Conservation (phyloP, 164 flowering plant species). For the Piper betle region DNA sequence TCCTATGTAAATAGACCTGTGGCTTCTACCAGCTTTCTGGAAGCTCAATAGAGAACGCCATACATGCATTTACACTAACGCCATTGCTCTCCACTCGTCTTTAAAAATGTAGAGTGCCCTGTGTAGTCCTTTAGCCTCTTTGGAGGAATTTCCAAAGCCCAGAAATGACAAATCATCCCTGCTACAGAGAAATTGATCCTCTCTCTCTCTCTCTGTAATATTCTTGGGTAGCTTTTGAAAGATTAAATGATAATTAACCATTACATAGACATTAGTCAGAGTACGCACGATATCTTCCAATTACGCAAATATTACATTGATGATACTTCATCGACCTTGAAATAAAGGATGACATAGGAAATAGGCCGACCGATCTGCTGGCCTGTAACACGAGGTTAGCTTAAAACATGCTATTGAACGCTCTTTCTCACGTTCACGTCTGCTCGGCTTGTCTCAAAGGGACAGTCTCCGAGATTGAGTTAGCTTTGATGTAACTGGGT, state of each 20-base stretch:
- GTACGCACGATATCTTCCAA: too few species aligned
- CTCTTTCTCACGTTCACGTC: neutral
- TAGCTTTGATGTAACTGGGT: too few species aligned
- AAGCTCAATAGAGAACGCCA: neutral
- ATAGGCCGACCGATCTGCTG: neutral
- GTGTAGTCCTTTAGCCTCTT: neutral
- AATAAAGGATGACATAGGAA: neutral
- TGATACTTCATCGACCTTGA: too few species aligned
- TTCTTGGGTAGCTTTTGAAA: too few species aligned
- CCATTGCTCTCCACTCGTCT: neutral
- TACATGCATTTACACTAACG: neutral
- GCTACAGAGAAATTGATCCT: neutral
- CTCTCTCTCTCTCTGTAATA: neutral
- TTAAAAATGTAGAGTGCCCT: neutral
- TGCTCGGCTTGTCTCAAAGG: neutral
- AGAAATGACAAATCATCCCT: neutral
- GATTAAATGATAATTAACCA: neutral
- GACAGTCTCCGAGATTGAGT: neutral
- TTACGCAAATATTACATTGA: too few species aligned
- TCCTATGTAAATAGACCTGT: neutral
- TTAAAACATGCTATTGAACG: neutral
- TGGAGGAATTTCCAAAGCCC: neutral
- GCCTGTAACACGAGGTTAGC: neutral
- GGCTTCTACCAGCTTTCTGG: constrained; percentile 1
- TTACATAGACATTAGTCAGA: too few species aligned